These are phyloP conservation scores for Penicillium sp. DNA, from an alignment of 2,329 filamentous ascomycete species.

Conservation along the genomic window DNA sequence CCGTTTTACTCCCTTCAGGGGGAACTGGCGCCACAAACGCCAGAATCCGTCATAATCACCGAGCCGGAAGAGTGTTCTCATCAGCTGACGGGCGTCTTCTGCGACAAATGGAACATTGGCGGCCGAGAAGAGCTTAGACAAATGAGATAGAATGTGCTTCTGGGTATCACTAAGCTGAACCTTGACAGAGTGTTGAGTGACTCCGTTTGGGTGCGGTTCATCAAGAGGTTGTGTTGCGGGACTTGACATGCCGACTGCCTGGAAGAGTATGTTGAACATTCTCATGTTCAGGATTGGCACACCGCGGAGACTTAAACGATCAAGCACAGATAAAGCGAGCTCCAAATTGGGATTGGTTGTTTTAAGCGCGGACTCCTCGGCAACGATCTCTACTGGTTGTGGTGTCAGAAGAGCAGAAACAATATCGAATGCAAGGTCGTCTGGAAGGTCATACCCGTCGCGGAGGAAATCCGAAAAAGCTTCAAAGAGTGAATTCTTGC, in stretches of 20 bases:
- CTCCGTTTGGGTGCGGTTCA: constrained; percentile 38
- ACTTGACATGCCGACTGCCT: constrained; percentile 37
- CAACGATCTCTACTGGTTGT: constrained; percentile 9
- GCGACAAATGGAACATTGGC: constrained; percentile 32
- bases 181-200: constrained; percentile 4
- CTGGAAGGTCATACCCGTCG: constrained; percentile 37
- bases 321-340: constrained; percentile 43
- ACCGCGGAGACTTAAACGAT: constrained; percentile 45
- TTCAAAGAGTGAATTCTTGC: constrained; percentile 32
- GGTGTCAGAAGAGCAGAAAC: constrained; percentile 40
- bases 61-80: constrained; percentile 39
- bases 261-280: constrained; percentile 49
- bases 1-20: constrained; percentile 53
- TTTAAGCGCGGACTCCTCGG: constrained; percentile 11
- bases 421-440: constrained; percentile 36
- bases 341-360: constrained; percentile 32
- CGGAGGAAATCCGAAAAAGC: constrained; percentile 37
- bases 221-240: constrained; percentile 21
- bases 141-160: constrained; percentile 21
- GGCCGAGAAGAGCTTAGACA: constrained; percentile 32
- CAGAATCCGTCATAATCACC: constrained; percentile 60
- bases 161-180: constrained; percentile 11
- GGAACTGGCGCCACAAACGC: constrained; percentile 60
- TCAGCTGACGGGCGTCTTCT: constrained; percentile 30
- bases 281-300: constrained; percentile 46